Conservation (phyloP, 441 rosid genomes). For the Bruguiera hainesii region DNA sequence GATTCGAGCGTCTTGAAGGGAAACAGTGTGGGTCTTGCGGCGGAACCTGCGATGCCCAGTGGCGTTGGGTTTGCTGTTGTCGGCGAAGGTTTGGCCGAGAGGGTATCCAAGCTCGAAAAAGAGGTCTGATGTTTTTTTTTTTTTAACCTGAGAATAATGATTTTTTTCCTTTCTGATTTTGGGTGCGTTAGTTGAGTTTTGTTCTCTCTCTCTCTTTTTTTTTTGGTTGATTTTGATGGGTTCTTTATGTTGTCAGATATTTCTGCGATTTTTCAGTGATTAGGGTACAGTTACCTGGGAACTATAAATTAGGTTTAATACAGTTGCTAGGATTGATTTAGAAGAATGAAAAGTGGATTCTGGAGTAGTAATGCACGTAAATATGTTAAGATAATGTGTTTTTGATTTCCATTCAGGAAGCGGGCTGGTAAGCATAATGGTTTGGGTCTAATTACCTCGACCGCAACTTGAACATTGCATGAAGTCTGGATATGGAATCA, state of each 20-base stretch:
- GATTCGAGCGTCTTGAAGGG: constrained; percentile 39
- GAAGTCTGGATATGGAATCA: too few relatives aligned
- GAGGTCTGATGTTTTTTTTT: constrained; percentile 42
- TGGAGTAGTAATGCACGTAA: background rate
- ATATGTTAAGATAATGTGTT: background rate
- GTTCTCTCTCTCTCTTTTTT: background rate
- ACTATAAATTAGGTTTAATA: background rate
- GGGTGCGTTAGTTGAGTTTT: background rate
- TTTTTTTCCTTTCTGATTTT: background rate
- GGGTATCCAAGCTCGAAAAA: constrained; percentile 59
- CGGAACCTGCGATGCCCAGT: constrained; percentile 43
- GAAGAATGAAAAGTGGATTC: background rate
- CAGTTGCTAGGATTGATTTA: background rate
- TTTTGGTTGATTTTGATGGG: too few relatives aligned
- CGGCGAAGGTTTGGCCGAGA: constrained; percentile 35
- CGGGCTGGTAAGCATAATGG: too few relatives aligned
- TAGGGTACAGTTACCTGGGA: background rate
- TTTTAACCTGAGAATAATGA: background rate
- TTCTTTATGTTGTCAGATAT: too few relatives aligned
- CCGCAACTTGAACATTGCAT: too few relatives aligned
- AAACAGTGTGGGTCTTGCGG: constrained; percentile 33
- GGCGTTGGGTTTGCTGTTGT: constrained; percentile 29
- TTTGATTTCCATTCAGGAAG: background rate
- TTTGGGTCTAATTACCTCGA: too few relatives aligned
- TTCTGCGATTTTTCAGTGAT: background rate